phyloP scores from a whole-genome alignment of 2,329 filamentous ascomycete species.

The Pochonia chlamydosporia region DNA sequence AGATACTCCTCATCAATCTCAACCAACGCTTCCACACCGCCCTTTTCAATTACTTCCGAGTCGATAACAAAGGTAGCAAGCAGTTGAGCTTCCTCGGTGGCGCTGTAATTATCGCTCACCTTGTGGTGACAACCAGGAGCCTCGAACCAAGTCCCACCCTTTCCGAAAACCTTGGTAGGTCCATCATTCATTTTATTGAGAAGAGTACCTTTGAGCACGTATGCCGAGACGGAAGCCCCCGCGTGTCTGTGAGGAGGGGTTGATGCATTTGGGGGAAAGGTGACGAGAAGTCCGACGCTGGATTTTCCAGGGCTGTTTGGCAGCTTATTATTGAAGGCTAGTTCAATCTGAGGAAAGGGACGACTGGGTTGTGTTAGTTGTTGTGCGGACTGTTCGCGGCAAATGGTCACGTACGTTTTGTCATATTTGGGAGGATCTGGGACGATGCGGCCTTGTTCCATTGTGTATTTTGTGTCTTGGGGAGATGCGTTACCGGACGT shows the following conservation, averaged over 20 bases:
- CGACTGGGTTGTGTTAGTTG: background rate
- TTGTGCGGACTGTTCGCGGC: background rate
- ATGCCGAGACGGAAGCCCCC: constrained; percentile 13
- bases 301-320: constrained; percentile 16
- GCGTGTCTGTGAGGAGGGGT: constrained; percentile 17
- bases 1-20: constrained; percentile 14
- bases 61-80: constrained; percentile 14
- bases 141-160: constrained; percentile 17
- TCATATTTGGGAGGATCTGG: constrained; percentile 1
- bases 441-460: constrained; percentile 10
- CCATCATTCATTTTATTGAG: constrained; percentile 19
- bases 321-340: constrained; percentile 15
- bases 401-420: background rate
- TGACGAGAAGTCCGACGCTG: constrained; percentile 15
- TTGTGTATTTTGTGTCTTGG: too few relatives aligned
- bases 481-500: too few relatives aligned
- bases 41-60: constrained; percentile 12
- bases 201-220: constrained; percentile 13
- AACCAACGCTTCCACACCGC: constrained; percentile 11
- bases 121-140: constrained; percentile 17
- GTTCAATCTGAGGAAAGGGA: constrained; percentile 7
- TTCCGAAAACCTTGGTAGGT: constrained; percentile 12
- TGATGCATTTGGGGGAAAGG: constrained; percentile 12
- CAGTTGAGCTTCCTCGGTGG: constrained; percentile 8
- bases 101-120: constrained; percentile 15